phyloP scores from a whole-genome alignment of 2,329 filamentous ascomycete genomes.

The Xylariaceae sp. region DNA sequence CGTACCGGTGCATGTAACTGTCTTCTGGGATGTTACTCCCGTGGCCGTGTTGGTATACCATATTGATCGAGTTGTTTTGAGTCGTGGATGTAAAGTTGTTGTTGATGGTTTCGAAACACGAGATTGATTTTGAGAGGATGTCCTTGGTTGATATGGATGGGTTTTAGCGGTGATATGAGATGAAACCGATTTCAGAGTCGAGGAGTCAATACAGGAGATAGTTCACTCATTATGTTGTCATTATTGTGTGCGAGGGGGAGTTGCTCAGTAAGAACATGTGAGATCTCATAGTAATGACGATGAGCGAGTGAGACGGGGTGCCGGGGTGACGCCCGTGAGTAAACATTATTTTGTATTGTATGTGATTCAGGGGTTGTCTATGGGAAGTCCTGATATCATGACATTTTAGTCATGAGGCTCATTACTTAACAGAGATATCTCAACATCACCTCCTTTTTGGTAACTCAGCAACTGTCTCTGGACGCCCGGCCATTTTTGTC shows the following conservation, averaged over 20 bases:
- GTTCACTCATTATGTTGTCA: conserved; percentile 25
- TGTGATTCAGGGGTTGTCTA: too few species aligned
- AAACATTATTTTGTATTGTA: too few species aligned
- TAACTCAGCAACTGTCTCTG: background rate
- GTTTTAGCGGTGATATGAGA: background rate
- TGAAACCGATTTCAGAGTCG: conserved; percentile 5
- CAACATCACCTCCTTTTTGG: background rate
- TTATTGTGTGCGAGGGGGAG: background rate
- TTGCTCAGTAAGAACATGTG: background rate
- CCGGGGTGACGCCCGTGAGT: background rate
- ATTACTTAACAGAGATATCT: background rate
- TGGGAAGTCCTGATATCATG: background rate
- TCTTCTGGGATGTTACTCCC: conserved; percentile 47
- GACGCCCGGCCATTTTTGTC: too few species aligned
- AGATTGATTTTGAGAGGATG: background rate
- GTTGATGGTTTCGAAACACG: background rate
- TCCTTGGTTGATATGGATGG: background rate
- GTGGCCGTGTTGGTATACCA: conserved; percentile 48
- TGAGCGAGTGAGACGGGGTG: background rate
- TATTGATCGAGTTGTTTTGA: conserved; percentile 26
- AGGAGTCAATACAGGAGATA: conserved; percentile 5
- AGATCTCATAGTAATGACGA: background rate
- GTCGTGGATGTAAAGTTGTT: background rate
- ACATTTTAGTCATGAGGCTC: background rate
- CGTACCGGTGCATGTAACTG: conserved; percentile 43